These are phyloP conservation scores for Ceratobasidium sp. DNA, from an alignment of 1,284 basidiomycete genomes.

Conservation along the genomic window DNA sequence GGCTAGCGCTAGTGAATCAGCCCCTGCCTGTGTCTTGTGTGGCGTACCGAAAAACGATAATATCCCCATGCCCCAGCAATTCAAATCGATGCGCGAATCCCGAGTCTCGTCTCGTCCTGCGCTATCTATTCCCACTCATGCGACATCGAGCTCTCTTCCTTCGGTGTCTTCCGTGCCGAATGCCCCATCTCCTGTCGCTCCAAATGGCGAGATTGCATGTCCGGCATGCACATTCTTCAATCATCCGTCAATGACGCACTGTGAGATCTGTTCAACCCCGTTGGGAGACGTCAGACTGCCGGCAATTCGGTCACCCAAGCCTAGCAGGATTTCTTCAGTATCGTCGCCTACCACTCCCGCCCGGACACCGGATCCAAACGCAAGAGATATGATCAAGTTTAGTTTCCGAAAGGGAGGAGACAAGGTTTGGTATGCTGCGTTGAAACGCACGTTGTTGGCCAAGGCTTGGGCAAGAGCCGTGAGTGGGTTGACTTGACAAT, in stretches of 20 bases:
- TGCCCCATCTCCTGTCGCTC: constrained; percentile 17
- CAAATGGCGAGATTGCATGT: constrained; percentile 62
- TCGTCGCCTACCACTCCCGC: constrained; percentile 44
- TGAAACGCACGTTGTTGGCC: constrained; percentile 77
- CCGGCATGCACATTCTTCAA: constrained; percentile 93
- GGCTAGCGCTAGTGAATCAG: constrained; percentile 57
- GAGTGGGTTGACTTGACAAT: constrained; percentile 44
- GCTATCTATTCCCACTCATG: constrained; percentile 39
- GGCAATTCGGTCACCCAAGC: constrained; percentile 24
- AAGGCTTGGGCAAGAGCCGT: constrained; percentile 81
- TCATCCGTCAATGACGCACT: constrained; percentile 73
- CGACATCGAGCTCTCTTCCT: constrained; percentile 35
- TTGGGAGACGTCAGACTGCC: constrained; percentile 50
- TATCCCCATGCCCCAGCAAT: constrained; percentile 46
- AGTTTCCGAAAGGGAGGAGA: constrained; percentile 94
- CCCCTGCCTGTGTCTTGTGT: constrained; percentile 76
- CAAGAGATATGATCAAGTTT: constrained; percentile 64
- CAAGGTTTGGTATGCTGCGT: constrained; percentile 78
- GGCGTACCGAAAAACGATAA: constrained; percentile 52
- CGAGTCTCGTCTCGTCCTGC: constrained; percentile 44
- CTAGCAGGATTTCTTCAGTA: constrained; percentile 46
- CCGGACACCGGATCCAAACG: constrained; percentile 59
- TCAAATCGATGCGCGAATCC: constrained; percentile 43
- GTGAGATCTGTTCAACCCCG: constrained; percentile 88
- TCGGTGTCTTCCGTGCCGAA: constrained; percentile 7